phyloP scores from a whole-genome alignment of 306 rosid genomes.

The Dalbergia cochinchinensis region DNA sequence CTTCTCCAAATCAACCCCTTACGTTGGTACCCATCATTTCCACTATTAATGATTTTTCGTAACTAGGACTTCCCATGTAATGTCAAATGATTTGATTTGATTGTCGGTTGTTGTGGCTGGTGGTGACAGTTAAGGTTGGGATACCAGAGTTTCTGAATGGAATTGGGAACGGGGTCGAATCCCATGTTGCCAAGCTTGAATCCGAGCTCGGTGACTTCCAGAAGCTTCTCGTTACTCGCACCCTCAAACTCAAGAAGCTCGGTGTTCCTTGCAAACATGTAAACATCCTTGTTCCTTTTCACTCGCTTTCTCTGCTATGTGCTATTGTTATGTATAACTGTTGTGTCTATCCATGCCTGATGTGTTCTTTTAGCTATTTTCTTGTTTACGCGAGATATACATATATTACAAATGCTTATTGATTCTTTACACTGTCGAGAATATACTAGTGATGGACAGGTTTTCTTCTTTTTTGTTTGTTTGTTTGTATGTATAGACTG shows the following conservation, averaged over 20 bases:
- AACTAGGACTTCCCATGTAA: no score
- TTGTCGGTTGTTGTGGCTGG: background rate
- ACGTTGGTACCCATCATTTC: constrained; percentile 31
- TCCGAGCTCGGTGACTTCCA: constrained; percentile 85
- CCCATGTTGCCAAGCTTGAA: constrained; percentile 82
- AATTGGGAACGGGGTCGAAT: constrained; percentile 79
- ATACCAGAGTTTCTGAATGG: constrained; percentile 85
- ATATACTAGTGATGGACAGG: no score
- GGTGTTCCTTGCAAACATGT: constrained; percentile 91
- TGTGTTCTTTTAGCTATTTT: background rate
- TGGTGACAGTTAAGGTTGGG: constrained; percentile 76
- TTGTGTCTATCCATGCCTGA: background rate
- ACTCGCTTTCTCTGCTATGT: background rate
- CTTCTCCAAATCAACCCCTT: constrained; percentile 68
- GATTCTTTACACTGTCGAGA: no score
- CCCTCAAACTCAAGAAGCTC: constrained; percentile 82
- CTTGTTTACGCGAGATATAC: background rate
- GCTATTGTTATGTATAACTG: background rate
- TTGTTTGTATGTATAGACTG: no score
- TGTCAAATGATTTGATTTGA: no score
- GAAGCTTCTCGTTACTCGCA: constrained; percentile 78
- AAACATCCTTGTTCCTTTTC: constrained; percentile 27
- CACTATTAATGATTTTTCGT: no score
- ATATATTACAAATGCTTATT: no score
- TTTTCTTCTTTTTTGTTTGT: no score